Evolutionary conservation across 2,329 filamentous ascomycete species (phyloP), one percentile per base, ranked within the genome.

Genomic region (Sporothrix pseudoabietina): DNA sequence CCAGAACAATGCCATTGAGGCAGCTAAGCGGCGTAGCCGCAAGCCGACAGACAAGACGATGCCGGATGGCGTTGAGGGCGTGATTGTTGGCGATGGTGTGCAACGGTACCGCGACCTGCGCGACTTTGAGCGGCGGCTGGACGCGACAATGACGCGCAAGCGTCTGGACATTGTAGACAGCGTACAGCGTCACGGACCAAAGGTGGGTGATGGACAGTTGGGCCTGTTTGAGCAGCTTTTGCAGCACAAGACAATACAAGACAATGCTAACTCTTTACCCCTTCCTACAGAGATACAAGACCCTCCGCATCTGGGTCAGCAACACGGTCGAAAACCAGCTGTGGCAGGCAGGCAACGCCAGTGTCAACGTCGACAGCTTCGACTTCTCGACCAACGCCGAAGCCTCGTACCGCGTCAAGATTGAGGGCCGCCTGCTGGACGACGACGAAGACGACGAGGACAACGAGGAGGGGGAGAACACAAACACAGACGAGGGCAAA

Each of bases 1-100:
- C 76, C 79, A 84, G 71, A 83, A 85, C 81, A 82, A 86, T 76
- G 88, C 89, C 61, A 87, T 85, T 77, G 91, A 93, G 80, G 86
- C 89, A 76, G 90, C 92, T 63, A 94, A 94, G 81, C 90, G 94
- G 75, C 90, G 93, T 77, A 94, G 93, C 79, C 90, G 91, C 80
- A 97, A 95, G 82, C 96, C 96, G 1, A 98, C 94, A 74, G 96
- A 99, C 82, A 97, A 94, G 86, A 96, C 94, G 78, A 90, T 99
- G 35, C 94, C 96, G 54, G 94, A 98, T 76, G 94, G 93, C 72
- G 87, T 97, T 61, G 94, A 97, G 78, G 90, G 94, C 66, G 88
- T 92, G 76, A 89, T 94, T 75, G 89, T 97, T 76, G 94, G 92
- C 75, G 92, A 97, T 80, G 91, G 92, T 54, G 94, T 92, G 61